phyloP scores from a whole-genome alignment of 1,284 basidiomycete genomes.

The Mycena sp. region DNA sequence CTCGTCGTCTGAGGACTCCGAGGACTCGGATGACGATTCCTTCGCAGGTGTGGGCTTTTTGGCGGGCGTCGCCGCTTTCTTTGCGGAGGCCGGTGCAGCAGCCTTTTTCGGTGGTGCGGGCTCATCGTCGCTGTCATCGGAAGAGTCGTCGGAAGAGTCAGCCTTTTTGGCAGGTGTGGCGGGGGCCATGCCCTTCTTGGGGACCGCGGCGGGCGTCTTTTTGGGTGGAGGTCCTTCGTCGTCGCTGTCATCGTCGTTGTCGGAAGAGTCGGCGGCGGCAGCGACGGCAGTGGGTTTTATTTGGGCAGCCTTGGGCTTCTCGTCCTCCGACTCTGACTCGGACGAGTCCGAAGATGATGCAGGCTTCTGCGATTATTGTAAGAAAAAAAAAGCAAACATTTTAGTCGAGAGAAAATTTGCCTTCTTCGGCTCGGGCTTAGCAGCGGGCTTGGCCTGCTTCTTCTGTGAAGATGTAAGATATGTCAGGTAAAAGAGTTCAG shows the following conservation, averaged over 20 bases:
- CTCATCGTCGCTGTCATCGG: conserved; percentile 47
- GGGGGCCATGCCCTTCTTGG: conserved; percentile 32
- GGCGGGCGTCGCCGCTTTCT: conserved; percentile 61
- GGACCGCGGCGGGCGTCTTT: conserved; percentile 28
- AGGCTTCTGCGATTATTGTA: neutral
- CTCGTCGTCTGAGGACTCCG: conserved; percentile 46
- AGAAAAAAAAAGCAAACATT: neutral
- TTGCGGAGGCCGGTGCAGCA: conserved; percentile 40
- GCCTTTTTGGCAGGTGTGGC: conserved; percentile 10
- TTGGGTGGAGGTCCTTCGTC: conserved; percentile 26
- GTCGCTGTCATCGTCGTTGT: conserved; percentile 13
- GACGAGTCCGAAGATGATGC: conserved; percentile 7
- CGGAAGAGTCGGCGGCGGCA: conserved; percentile 12
- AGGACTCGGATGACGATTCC: conserved; percentile 37
- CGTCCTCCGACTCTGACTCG: conserved; percentile 29
- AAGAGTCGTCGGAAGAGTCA: conserved; percentile 61
- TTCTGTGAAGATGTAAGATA: conserved; percentile 7
- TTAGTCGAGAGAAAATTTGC: neutral
- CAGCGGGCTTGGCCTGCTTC: conserved; percentile 33
- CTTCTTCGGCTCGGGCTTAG: conserved; percentile 16
- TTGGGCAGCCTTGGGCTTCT: conserved; percentile 37
- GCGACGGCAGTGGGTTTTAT: conserved; percentile 19
- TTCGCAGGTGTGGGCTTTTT: conserved; percentile 40
- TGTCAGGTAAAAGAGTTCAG: neutral
- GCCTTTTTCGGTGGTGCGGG: conserved; percentile 69